Evolutionary conservation across 2,329 filamentous ascomycete species (phyloP).

Genomic region (Sporothrix brasiliensis): DNA sequence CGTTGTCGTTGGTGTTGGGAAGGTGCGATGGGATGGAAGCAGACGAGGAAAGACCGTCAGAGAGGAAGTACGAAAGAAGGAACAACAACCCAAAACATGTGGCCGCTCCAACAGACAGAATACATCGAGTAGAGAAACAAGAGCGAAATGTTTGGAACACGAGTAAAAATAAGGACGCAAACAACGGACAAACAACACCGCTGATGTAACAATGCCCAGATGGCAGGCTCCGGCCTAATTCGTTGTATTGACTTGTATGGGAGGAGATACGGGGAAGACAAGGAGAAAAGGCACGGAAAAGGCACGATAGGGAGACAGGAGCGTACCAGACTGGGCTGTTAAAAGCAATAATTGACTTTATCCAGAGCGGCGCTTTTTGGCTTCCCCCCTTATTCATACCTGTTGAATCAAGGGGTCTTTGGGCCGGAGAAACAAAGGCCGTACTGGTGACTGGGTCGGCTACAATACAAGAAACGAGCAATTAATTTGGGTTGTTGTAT

Average conservation of each 20-base stretch:
- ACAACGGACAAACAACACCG: background rate
- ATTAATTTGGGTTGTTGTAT: slow-evolving; percentile 11
- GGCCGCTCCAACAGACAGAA: background rate
- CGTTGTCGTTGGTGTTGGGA: background rate
- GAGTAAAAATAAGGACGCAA: background rate
- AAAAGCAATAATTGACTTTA: slow-evolving; percentile 14
- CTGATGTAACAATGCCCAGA: background rate
- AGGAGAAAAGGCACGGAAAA: background rate
- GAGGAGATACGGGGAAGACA: background rate
- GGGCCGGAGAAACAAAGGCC: background rate
- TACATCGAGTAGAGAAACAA: background rate
- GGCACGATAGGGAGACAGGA: background rate
- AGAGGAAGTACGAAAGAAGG: background rate
- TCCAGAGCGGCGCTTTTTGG: background rate
- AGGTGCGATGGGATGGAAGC: background rate
- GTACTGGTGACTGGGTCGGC: slow-evolving; percentile 4
- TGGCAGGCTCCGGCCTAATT: background rate
- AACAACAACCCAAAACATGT: background rate
- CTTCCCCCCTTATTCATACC: background rate
- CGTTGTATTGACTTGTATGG: background rate
- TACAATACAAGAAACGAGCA: slow-evolving; percentile 16
- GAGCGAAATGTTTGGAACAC: background rate
- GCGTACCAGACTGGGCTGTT: background rate
- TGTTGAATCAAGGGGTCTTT: background rate
- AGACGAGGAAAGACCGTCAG: background rate